Base-by-base conservation (phyloP, 306 rosid species). In the Vigna trinervia region DNA sequence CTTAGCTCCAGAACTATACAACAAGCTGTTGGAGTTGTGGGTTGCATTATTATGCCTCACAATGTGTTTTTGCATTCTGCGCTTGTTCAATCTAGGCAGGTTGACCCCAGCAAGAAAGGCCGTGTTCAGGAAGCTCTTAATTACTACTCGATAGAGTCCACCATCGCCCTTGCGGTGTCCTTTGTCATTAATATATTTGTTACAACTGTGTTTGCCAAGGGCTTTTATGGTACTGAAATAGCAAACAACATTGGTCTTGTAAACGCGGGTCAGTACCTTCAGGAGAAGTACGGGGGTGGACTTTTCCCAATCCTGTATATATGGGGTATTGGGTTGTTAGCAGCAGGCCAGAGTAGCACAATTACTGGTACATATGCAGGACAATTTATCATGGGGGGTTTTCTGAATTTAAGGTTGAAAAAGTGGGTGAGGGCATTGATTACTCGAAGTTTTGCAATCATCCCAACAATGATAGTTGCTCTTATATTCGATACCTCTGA, bases 361-460 rank as follows among this genome's bases (percentile, higher is more conserved):
- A 92, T 96, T 54, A 96, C 99, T 9, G 98, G 99, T 50, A 96
- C 99, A 66, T 96, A 96, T 83, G 98, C 99, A 9, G 99, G 99
- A n/a, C 99, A 96, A 73, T 96, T 96, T 76, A 96, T 96, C 78
- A 96, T 96, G 99, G 97, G 97, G 15, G 99, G 99, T 48, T 96
- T 96, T 77, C 84, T 96, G 39, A 86, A 92, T 82, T 79, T 96
- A 74, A 89, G 81, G 90, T 65, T 96, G 89, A 96, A 96, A 80
- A 96, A 96, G 85, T 96, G 99, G 99, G 60, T 86, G 6, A 85
- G 99, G 85, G 89, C 99, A 5, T 79, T 96, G 75, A 96, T 96
- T 22, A 96, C 99, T 0, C 88, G 99, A 75, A 91, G 97, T 79
- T 96, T 32, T 14, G 98, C 99, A 17, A 92, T 96, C 46, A 74